Conservation (phyloP, 495 filamentous ascomycete genomes). For the Hypoxylon lienhwacheense region DNA sequence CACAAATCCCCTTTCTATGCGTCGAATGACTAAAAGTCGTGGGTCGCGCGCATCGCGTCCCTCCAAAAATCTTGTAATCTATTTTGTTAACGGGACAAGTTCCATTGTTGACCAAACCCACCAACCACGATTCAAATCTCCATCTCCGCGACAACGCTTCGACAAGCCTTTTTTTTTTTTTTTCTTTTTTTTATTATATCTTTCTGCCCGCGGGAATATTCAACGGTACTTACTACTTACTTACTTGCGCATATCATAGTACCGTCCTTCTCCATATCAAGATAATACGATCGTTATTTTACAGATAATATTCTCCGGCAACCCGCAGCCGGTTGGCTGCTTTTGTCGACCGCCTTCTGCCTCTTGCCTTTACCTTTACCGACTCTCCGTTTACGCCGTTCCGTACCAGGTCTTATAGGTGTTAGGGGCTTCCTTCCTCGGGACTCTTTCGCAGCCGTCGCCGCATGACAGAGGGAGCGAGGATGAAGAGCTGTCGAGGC, state of each 20-base stretch:
- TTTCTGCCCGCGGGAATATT: constrained; percentile 14
- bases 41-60: constrained; percentile 42
- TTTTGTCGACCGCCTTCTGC: constrained; percentile 18
- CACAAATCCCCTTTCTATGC: too few relatives aligned
- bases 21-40: constrained; percentile 27
- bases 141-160: constrained; percentile 34
- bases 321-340: constrained; percentile 26
- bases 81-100: constrained; percentile 20
- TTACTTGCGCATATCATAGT: neutral
- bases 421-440: constrained; percentile 6
- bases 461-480: constrained; percentile 23
- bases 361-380: constrained; percentile 6
- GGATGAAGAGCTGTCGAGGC: constrained; percentile 15
- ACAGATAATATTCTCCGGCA: constrained; percentile 2
- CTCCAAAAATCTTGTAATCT: neutral
- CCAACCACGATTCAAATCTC: constrained; percentile 28
- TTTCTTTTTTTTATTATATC: too few relatives aligned
- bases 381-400: too few relatives aligned
- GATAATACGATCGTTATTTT: neutral
- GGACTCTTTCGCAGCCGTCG: constrained; percentile 9
- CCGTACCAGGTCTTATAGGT: constrained; percentile 8
- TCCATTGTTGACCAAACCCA: constrained; percentile 35
- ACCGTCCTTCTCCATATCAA: neutral
- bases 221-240: constrained; percentile 4
- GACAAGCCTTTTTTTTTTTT: too few relatives aligned